Conservation (phyloP, 1,284 basidiomycete species). For the Pseudozyma thailandica region DNA sequence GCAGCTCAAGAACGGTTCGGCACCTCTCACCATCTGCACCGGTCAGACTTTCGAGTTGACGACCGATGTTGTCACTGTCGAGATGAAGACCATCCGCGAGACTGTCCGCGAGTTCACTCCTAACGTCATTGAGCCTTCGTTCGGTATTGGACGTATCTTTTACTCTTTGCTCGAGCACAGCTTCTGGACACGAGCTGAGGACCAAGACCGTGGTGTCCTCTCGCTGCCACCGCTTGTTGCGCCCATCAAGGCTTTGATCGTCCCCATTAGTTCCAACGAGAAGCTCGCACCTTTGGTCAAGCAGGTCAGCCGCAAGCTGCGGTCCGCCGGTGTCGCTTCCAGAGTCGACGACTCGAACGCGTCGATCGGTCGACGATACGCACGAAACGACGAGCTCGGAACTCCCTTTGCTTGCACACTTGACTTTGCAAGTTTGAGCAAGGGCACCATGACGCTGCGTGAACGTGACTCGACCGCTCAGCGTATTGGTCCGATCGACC, state of each 20-base stretch:
- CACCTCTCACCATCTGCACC: slow-evolving; percentile 60
- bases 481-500: slow-evolving; percentile 89
- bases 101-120: slow-evolving; percentile 93
- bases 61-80: slow-evolving; percentile 80
- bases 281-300: slow-evolving; percentile 85
- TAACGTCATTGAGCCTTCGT: slow-evolving; percentile 98
- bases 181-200: slow-evolving; percentile 93
- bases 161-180: slow-evolving; percentile 94
- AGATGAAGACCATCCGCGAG: slow-evolving; percentile 88
- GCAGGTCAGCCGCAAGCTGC: slow-evolving; percentile 87
- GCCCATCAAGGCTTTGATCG: slow-evolving; percentile 94
- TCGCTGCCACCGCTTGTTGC: slow-evolving; percentile 90
- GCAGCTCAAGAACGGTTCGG: slow-evolving; percentile 78
- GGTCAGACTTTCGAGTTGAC: slow-evolving; percentile 78
- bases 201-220: slow-evolving; percentile 73
- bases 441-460: slow-evolving; percentile 66
- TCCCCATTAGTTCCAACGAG: slow-evolving; percentile 89
- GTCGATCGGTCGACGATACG: slow-evolving; percentile 95
- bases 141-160: slow-evolving; percentile 95
- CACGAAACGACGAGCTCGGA: slow-evolving; percentile 97
- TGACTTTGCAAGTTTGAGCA: slow-evolving; percentile 89
- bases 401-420: slow-evolving; percentile 96
- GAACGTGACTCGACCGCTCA: slow-evolving; percentile 96
- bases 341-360: slow-evolving; percentile 95
- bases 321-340: slow-evolving; percentile 86